These are phyloP conservation scores for Trametopsis cervina DNA, from an alignment of 768 basidiomycete species.

Conservation along the genomic window DNA sequence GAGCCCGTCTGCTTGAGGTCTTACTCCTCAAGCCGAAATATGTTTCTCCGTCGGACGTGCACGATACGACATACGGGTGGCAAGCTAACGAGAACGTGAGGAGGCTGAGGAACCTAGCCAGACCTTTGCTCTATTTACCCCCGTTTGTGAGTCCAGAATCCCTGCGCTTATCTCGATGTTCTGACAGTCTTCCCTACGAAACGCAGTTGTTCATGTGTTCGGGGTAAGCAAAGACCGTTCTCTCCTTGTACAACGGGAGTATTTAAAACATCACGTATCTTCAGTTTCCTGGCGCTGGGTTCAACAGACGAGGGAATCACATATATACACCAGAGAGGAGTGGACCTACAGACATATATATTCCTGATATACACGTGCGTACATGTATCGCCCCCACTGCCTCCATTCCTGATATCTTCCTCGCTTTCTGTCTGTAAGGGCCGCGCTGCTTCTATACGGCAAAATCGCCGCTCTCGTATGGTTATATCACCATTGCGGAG, in stretches of 20 bases:
- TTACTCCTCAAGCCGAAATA: constrained; percentile 56
- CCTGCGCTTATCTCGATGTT: neutral
- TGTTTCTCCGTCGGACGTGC: constrained; percentile 23
- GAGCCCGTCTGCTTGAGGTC: constrained; percentile 75
- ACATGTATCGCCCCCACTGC: too few relatives aligned
- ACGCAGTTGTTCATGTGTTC: constrained; percentile 64
- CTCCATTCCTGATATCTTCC: too few relatives aligned
- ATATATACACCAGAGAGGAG: constrained; percentile 58
- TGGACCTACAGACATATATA: constrained; percentile 91
- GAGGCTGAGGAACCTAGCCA: constrained; percentile 40
- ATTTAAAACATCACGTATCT: neutral
- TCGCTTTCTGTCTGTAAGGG: too few relatives aligned
- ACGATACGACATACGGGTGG: constrained; percentile 39
- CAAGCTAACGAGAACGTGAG: constrained; percentile 58
- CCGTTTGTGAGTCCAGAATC: constrained; percentile 63
- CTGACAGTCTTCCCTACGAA: neutral
- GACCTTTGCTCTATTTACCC: constrained; percentile 43
- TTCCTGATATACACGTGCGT: constrained; percentile 75
- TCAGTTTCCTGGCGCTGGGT: constrained; percentile 80
- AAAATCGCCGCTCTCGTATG: too few relatives aligned
- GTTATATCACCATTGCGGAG: too few relatives aligned
- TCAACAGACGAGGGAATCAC: constrained; percentile 88
- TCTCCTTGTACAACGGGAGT: neutral
- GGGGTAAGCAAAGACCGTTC: constrained; percentile 39
- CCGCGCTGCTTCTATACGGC: too few relatives aligned